A percentile compares a stretch with the other conserved stretches of the same genome.
Conservation (phyloP, 1,284 basidiomycete species). For the Farysia itapuensis region DNA sequence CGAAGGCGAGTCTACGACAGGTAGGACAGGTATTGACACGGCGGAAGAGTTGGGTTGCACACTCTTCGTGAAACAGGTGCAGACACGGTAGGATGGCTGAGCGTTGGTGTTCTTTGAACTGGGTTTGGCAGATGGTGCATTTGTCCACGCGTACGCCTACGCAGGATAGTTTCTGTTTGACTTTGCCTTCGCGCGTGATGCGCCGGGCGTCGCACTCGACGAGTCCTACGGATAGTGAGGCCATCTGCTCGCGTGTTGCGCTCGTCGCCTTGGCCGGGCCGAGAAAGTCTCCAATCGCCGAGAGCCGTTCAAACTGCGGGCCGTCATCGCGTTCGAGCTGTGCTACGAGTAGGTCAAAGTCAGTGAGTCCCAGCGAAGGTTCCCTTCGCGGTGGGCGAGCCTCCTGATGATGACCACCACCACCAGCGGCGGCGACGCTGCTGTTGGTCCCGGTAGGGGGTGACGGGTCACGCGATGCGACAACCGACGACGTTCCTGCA, state of each 20-base stretch:
- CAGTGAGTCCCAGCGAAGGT: constrained; percentile 37
- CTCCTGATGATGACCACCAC: too few relatives aligned
- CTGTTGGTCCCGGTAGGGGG: too few relatives aligned
- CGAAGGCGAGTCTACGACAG: constrained; percentile 28
- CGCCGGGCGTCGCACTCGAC: constrained; percentile 72
- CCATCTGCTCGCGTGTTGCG: constrained; percentile 55
- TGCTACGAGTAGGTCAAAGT: constrained; percentile 54
- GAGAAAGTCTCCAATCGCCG: constrained; percentile 68
- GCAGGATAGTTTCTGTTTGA: constrained; percentile 74
- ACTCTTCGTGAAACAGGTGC: constrained; percentile 63
- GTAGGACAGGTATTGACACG: constrained; percentile 27
- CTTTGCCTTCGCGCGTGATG: constrained; percentile 70
- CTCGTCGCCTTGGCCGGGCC: constrained; percentile 64
- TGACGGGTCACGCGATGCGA: too few relatives aligned
- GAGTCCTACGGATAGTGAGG: constrained; percentile 65
- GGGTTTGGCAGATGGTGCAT: constrained; percentile 76
- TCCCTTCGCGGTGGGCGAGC: too few relatives aligned
- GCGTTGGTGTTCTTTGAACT: constrained; percentile 70
- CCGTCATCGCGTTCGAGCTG: constrained; percentile 32
- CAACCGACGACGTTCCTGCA: too few relatives aligned
- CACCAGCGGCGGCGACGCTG: too few relatives aligned
- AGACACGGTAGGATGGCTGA: constrained; percentile 70
- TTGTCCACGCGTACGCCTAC: constrained; percentile 74
- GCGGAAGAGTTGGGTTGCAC: constrained; percentile 25
- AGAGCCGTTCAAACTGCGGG: constrained; percentile 62